Percentiles rank a stretch among this genome's conserved stretches.
Conservation (phyloP, 257 asterid genomes). For the Gentiana straminea region DNA sequence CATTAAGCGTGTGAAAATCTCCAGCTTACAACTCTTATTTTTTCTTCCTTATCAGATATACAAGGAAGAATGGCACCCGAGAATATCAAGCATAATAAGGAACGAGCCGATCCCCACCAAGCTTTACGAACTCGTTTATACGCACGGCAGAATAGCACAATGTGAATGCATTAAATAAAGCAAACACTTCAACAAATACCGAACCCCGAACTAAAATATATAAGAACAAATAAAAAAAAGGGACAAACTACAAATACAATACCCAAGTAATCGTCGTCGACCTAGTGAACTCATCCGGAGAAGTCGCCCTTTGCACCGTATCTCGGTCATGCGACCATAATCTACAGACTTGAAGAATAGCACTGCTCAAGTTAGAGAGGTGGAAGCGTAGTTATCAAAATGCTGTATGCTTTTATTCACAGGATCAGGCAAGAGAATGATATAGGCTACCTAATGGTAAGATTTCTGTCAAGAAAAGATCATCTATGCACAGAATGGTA, state of each 20-base stretch:
- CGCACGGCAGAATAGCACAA: slow-evolving; percentile 31
- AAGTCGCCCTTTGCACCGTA: slow-evolving; percentile 91
- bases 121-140: slow-evolving; percentile 95
- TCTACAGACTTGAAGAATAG: slow-evolving; percentile 85
- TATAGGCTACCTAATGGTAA: too few relatives aligned
- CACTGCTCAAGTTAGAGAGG: slow-evolving; percentile 24
- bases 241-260: slow-evolving; percentile 23
- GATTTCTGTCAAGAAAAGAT: too few relatives aligned
- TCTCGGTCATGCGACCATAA: slow-evolving; percentile 99
- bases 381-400: too few relatives aligned
- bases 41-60: slow-evolving; percentile 97
- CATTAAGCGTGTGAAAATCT: too few relatives aligned
- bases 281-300: slow-evolving; percentile 89
- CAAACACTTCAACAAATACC: too few relatives aligned
- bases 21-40: slow-evolving; percentile 80
- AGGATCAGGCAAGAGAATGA: too few relatives aligned
- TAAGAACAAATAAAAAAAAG: too few relatives aligned
- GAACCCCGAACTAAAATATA: too few relatives aligned
- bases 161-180: too few relatives aligned
- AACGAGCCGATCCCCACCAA: slow-evolving; percentile 97
- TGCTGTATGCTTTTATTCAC: too few relatives aligned
- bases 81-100: slow-evolving; percentile 93
- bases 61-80: slow-evolving; percentile 95
- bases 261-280: slow-evolving; percentile 98
- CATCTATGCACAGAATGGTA: too few relatives aligned